These are phyloP conservation scores for Penicillium crystallinum DNA, from an alignment of 495 filamentous ascomycete genomes.

Conservation along the genomic window DNA sequence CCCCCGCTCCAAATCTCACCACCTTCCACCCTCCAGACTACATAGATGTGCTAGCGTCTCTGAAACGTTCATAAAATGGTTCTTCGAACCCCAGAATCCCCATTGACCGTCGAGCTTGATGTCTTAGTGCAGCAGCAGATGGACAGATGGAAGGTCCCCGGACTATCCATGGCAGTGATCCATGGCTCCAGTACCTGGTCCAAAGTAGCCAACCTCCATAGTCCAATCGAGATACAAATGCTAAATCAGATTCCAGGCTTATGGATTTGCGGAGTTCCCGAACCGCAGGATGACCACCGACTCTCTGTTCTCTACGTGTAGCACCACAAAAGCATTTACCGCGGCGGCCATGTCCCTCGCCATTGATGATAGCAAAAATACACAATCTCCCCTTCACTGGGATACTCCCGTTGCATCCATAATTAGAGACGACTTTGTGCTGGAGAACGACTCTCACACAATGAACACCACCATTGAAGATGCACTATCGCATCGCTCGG, in stretches of 20 bases:
- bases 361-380: slow-evolving; percentile 30
- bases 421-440: slow-evolving; percentile 49
- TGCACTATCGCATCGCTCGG: slow-evolving; percentile 46
- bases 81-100: not conserved
- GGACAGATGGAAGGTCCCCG: slow-evolving; percentile 41
- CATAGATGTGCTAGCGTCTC: not conserved
- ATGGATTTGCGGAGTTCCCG: slow-evolving; percentile 38
- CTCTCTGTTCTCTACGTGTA: slow-evolving; percentile 37
- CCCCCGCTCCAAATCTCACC: not conserved
- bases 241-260: slow-evolving; percentile 40
- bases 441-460: slow-evolving; percentile 37
- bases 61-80: not conserved
- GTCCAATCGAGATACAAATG: slow-evolving; percentile 25
- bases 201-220: slow-evolving; percentile 24
- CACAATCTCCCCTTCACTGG: slow-evolving; percentile 33
- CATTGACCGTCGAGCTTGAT: slow-evolving; percentile 21
- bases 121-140: slow-evolving; percentile 26
- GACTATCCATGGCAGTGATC: slow-evolving; percentile 41
- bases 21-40: not conserved
- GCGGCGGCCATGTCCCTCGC: slow-evolving; percentile 42
- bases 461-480: slow-evolving; percentile 48
- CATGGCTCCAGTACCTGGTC: slow-evolving; percentile 38
- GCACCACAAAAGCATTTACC: slow-evolving; percentile 54
- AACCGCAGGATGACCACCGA: slow-evolving; percentile 36
- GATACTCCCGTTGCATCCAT: slow-evolving; percentile 45